Evolutionary conservation across 2,329 filamentous ascomycete genomes (phyloP), one percentile per base, ranked within the genome.

Genomic region (Thyridium curvatum): DNA sequence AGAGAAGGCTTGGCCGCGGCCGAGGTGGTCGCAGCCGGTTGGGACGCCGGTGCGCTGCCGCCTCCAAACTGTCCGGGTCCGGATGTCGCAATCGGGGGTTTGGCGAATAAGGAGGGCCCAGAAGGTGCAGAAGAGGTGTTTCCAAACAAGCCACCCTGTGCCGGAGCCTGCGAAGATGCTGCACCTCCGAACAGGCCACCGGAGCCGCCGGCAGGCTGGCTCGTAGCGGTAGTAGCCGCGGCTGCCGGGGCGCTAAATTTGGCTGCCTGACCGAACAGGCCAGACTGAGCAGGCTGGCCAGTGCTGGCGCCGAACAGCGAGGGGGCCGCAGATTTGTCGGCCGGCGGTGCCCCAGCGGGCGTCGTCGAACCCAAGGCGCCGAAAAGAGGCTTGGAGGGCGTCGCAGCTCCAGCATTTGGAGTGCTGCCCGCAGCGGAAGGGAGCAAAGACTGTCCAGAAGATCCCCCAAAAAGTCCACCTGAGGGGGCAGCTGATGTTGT

Each of bases 281-380:
- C 35, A 32, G 48, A 50, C 12, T 36, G 30, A 16, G 40, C 34
- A 18, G 32, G 35, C 38, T 35, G 50, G 45, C 21, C 21, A 26
- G 21, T 26, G 21, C 21, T 26, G 10, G 21, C 21, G 10, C 21
- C 21, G 21, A 26, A 26, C 6, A 26, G 21, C 6, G 21, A 26
- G 21, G 21, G 21, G 6, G 48, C 47, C 12, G 53, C 48, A 29
- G 56, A 41, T 42, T 63, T 59, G 18, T 60, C 63, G 5, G 61
- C 51, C 1, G 72, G 71, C 40, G 74, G 74, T n/a, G 69, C 66
- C 29, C 74, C 74, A 16, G 73, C 72, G 13, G 74, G 72, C 29
- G 74, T 77, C 3, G 72, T 77, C 14, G 73, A 77, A 39, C 63
- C 60, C 28, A 74, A 49, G n/a, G 56, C 46, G 18, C 52, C 48